Conservation (phyloP, 2,329 filamentous ascomycete genomes). For the Tolypocladium sp. region DNA sequence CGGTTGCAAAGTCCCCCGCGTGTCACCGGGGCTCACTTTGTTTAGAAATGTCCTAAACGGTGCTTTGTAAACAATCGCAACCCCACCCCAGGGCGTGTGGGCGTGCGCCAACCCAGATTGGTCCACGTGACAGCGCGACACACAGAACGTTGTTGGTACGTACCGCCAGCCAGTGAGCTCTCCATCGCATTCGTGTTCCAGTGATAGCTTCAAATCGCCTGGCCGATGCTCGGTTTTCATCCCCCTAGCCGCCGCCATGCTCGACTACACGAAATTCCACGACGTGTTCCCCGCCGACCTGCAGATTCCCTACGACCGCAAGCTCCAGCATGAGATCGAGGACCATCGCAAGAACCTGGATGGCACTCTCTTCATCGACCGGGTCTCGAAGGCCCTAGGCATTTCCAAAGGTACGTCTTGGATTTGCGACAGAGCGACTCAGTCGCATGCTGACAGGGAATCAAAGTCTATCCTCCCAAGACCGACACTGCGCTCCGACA, state of each 20-base stretch:
- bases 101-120: not conserved
- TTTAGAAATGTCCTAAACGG: slow-evolving; percentile 19
- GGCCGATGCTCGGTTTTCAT: not conserved
- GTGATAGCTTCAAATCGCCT: not conserved
- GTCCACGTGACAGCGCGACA: slow-evolving; percentile 12
- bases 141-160: not conserved
- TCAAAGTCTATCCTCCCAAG: slow-evolving; percentile 64
- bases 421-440: not conserved
- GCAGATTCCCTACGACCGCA: slow-evolving; percentile 53
- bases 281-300: slow-evolving; percentile 55
- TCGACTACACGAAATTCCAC: slow-evolving; percentile 58
- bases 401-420: slow-evolving; percentile 54
- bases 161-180: not conserved
- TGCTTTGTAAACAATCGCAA: slow-evolving; percentile 29
- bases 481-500: slow-evolving; percentile 57
- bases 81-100: slow-evolving; percentile 1
- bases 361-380: slow-evolving; percentile 70
- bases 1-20: slow-evolving; percentile 1
- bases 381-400: slow-evolving; percentile 60
- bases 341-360: slow-evolving; percentile 57
- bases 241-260: slow-evolving; percentile 31
- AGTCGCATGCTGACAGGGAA: not conserved
- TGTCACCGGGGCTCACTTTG: not conserved
- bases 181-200: not conserved
- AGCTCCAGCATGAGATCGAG: slow-evolving; percentile 53